These are phyloP conservation scores for Aspergillus mulundensis DNA, from an alignment of 495 filamentous ascomycete species.

Conservation along the genomic window DNA sequence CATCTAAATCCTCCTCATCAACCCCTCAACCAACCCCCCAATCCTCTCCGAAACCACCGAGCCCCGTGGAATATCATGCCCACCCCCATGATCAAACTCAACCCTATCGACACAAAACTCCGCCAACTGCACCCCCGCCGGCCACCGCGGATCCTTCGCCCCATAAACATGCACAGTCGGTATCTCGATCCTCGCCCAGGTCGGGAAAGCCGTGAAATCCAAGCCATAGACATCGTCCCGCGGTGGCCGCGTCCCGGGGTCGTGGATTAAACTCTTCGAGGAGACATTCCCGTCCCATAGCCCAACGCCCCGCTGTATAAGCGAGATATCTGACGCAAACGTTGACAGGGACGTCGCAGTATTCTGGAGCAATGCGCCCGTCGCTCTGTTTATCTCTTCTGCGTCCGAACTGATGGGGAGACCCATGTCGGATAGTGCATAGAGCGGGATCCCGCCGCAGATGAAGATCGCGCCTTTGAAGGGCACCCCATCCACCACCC, in stretches of 20 bases:
- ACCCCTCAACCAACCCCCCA: slow-evolving; percentile 3
- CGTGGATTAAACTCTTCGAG: not conserved
- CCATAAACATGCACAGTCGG: slow-evolving; percentile 17
- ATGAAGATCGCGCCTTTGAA: slow-evolving; percentile 9
- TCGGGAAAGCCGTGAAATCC: not conserved
- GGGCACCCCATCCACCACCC: not conserved
- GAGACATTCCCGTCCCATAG: not conserved
- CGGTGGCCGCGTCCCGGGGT: not conserved
- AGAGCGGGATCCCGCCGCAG: slow-evolving; percentile 10
- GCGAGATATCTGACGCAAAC: not conserved
- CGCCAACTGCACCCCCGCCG: slow-evolving; percentile 9
- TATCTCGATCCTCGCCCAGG: slow-evolving; percentile 3
- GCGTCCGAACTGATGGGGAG: not conserved
- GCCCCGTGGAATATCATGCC: slow-evolving; percentile 12
- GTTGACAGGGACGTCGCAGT: not conserved
- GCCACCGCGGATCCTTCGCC: slow-evolving; percentile 11
- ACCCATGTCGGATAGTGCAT: slow-evolving; percentile 1
- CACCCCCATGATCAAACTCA: slow-evolving; percentile 11
- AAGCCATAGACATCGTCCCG: not conserved
- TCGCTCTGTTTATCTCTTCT: not conserved
- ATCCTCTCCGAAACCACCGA: not conserved
- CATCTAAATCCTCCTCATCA: not conserved
- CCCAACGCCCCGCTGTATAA: not conserved
- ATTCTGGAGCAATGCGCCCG: not conserved
- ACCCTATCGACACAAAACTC: slow-evolving; percentile 5